These are phyloP conservation scores for Chamaecrista fasciculata DNA, from an alignment of 306 rosid species.

Conservation along the genomic window DNA sequence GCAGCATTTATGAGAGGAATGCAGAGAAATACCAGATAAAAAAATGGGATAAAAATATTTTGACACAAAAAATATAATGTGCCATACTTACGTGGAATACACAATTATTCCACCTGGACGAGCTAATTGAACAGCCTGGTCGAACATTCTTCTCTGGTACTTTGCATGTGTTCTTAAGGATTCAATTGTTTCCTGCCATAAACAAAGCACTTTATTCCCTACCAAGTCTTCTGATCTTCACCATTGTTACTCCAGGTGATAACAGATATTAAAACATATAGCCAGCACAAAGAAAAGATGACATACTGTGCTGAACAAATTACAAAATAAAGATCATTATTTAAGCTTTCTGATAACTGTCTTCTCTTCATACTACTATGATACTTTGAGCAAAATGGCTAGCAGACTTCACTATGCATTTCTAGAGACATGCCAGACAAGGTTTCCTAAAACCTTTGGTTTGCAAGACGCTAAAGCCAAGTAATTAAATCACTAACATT, in stretches of 20 bases:
- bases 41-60: not conserved
- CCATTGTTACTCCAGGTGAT: not conserved
- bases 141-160: conserved; percentile 87
- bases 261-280: not conserved
- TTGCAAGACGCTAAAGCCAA: not conserved
- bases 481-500: not conserved
- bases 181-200: conserved; percentile 71
- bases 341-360: not conserved
- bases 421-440: not conserved
- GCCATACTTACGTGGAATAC: conserved; percentile 82
- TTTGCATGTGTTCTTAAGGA: conserved; percentile 71
- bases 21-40: not conserved
- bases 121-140: conserved; percentile 90
- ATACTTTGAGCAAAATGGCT: not conserved
- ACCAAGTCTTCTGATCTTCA: conserved; percentile 8
- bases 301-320: not conserved
- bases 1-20: conserved; percentile 3
- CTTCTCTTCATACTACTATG: not conserved
- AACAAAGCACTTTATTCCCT: conserved; percentile 7
- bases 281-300: not conserved
- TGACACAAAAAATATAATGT: conserved; percentile 23
- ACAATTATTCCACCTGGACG: conserved; percentile 82
- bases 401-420: not conserved
- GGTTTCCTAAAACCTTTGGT: not conserved
- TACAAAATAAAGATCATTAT: not conserved